Conservation (phyloP, 345 rosid genomes). For the Draba incana region DNA sequence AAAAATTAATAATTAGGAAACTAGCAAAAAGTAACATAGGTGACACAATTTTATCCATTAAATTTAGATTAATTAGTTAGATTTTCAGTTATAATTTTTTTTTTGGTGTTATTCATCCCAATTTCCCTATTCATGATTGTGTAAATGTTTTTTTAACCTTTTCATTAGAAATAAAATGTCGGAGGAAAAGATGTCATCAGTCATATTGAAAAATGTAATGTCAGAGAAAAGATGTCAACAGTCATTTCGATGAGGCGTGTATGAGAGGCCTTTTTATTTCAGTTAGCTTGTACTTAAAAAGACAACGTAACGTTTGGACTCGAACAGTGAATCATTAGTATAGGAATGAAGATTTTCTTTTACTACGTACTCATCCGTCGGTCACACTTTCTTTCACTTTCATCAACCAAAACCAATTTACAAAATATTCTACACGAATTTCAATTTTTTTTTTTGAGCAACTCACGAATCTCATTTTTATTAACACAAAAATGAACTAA, state of each 20-base stretch:
- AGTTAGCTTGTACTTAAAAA: background rate
- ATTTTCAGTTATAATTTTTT: no score
- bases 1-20: no score
- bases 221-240: conserved; percentile 14
- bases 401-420: background rate
- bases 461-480: background rate
- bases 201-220: background rate
- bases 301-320: conserved; percentile 1
- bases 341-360: background rate
- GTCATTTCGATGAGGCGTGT: conserved; percentile 20
- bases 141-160: background rate
- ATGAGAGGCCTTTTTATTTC: background rate
- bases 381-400: background rate
- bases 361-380: background rate
- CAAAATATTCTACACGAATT: background rate
- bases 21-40: no score
- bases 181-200: conserved; percentile 9
- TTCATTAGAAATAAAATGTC: background rate
- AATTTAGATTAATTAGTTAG: no score
- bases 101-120: no score
- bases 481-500: no score
- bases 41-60: no score
- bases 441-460: no score
- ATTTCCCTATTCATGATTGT: no score
- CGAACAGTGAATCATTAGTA: background rate